Percentiles rank a stretch among this genome's conserved stretches.
Conservation (phyloP, 306 rosid species). For the Boehmeria nivea region DNA sequence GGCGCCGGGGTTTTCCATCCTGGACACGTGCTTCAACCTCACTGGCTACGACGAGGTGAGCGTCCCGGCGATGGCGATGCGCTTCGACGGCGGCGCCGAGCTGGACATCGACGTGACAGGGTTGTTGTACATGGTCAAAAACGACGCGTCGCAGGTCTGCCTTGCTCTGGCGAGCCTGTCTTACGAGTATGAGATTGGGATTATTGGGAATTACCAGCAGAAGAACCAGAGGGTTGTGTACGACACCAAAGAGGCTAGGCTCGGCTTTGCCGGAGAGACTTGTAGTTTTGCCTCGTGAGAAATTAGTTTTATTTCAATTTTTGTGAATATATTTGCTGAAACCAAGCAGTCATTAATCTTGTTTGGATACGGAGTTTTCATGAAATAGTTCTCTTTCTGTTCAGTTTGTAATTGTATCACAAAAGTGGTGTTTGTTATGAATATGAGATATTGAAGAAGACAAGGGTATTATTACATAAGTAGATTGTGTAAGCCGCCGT, state of each 20-base stretch:
- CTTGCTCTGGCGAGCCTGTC: conserved; percentile 68
- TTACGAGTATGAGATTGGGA: conserved; percentile 42
- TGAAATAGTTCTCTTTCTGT: too few relatives aligned
- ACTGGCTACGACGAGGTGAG: conserved; percentile 45
- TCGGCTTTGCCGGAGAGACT: conserved; percentile 75
- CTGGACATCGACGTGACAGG: conserved; percentile 57
- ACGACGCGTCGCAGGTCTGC: conserved; percentile 70
- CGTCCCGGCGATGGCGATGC: conserved; percentile 46
- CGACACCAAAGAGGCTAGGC: conserved; percentile 49
- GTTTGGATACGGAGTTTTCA: too few relatives aligned
- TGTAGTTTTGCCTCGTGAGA: conserved; percentile 42
- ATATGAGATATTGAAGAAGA: too few relatives aligned
- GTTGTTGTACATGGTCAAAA: conserved; percentile 45
- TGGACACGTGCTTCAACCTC: conserved; percentile 77
- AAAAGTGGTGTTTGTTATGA: too few relatives aligned
- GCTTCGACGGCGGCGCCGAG: conserved; percentile 58
- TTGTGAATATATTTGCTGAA: conserved; percentile 15
- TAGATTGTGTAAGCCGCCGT: too few relatives aligned
- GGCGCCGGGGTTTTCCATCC: conserved; percentile 57
- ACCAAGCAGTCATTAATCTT: too few relatives aligned
- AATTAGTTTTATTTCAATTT: not conserved
- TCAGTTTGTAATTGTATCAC: too few relatives aligned
- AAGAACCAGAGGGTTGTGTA: conserved; percentile 85
- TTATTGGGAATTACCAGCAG: conserved; percentile 85
- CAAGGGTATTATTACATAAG: too few relatives aligned